Conservation (phyloP, 148 eudicot genomes). For the Camellia lanceoleosa region DNA sequence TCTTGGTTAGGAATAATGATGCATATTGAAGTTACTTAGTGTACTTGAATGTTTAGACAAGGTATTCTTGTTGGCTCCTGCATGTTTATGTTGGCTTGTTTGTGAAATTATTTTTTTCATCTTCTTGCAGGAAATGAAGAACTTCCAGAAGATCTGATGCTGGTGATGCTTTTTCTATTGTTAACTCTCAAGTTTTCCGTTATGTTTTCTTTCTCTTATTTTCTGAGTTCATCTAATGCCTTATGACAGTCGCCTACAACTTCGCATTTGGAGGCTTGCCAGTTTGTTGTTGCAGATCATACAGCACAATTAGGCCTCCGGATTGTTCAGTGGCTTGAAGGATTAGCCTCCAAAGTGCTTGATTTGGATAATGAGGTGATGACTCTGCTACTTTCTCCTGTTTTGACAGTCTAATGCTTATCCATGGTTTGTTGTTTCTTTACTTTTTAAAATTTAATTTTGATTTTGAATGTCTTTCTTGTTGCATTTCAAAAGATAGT, state of each 20-base stretch:
- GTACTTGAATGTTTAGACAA: not conserved
- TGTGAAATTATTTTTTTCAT: constrained; percentile 9
- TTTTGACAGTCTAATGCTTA: constrained; percentile 10
- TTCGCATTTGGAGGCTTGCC: constrained; percentile 91
- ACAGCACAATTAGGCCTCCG: constrained; percentile 88
- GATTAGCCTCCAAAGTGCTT: constrained; percentile 84
- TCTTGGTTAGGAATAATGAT: not conserved
- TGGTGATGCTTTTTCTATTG: constrained; percentile 49
- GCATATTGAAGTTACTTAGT: not conserved
- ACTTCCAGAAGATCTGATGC: constrained; percentile 62
- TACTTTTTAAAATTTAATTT: too few species aligned
- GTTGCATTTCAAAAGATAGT: too few species aligned
- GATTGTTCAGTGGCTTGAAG: constrained; percentile 94
- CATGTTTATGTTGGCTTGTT: constrained; percentile 11
- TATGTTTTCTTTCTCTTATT: not conserved
- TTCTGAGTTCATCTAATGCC: constrained; percentile 14
- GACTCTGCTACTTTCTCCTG: constrained; percentile 2
- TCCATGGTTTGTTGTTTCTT: not conserved
- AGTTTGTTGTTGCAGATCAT: constrained; percentile 63
- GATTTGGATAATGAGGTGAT: constrained; percentile 88
- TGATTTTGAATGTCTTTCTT: too few species aligned
- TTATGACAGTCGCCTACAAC: constrained; percentile 69
- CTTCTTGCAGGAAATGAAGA: constrained; percentile 74
- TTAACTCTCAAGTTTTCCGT: not conserved
- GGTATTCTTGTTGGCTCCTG: not conserved